Evolutionary conservation across 2,329 filamentous ascomycete species (phyloP), one percentile per base, ranked within the genome.

Genomic region (Alternaria arborescens): DNA sequence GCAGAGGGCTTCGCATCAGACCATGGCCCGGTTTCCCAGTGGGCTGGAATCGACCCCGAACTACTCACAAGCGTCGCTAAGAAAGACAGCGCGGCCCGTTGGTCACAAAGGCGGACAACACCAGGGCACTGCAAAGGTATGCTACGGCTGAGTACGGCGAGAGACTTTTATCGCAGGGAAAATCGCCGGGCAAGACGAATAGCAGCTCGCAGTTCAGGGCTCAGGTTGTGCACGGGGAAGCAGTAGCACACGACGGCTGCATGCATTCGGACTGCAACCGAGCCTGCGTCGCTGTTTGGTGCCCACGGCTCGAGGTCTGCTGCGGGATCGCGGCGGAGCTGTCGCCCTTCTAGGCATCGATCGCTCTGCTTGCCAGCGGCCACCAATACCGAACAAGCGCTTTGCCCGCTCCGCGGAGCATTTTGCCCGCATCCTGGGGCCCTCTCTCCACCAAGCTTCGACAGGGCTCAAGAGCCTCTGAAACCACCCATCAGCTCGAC

Each of bases 41-140:
- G 64, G 54, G 62, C 66, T 70, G 73, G 73, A 68, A 67, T 66
- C 63, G 66, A 64, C 63, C 64, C 69, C 69, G 66, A 71, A 69
- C 67, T 63, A 65, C 59, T 68, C 71, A 66, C 71, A 68, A 71
- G 68, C 67, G 60, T 70, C 60, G 68, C 70, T 68, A 66, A 57
- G 56, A 59, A 50, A 43, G 55, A 62, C 66, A 64, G 60, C 54
- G 55, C 65, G 62, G 65, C 58, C 70, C 68, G 67, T 68, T 66
- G 62, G 62, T 60, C 52, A 58, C 68, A 62, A 64, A 55, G 53
- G 58, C 58, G 64, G 58, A 59, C 61, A 60, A 58, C 20, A 57
- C 52, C 54, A 58, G 61, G 52, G 52, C 60, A 55, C 36, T 65
- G 50, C 43, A 6, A 30, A 47, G 36, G 38, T 36, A 44, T 48